phyloP scores from a whole-genome alignment of 768 basidiomycete genomes.

The Galerina marginata region DNA sequence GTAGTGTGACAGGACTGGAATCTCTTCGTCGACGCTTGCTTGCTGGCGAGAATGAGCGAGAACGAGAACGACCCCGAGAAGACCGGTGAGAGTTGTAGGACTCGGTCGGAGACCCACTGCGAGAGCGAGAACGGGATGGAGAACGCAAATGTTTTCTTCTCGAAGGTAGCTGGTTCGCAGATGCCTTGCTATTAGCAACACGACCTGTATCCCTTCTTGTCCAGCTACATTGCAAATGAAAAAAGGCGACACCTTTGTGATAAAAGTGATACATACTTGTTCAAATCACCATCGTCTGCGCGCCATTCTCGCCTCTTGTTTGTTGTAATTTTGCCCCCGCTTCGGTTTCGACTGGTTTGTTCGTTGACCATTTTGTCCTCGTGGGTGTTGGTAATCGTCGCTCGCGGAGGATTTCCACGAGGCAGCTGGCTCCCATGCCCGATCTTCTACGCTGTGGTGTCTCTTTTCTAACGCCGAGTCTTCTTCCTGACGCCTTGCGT shows the following conservation, averaged over 20 bases:
- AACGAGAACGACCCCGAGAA: slow-evolving; percentile 68
- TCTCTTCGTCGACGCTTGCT: slow-evolving; percentile 60
- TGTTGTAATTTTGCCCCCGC: slow-evolving; percentile 38
- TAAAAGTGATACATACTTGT: slow-evolving; percentile 61
- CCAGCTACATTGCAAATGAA: slow-evolving; percentile 53
- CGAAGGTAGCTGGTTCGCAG: slow-evolving; percentile 35
- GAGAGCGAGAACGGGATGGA: slow-evolving; percentile 64
- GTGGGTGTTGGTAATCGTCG: slow-evolving; percentile 42
- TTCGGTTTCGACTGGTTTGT: slow-evolving; percentile 39
- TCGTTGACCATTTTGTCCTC: slow-evolving; percentile 43
- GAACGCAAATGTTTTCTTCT: slow-evolving; percentile 54
- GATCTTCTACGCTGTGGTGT: slow-evolving; percentile 46
- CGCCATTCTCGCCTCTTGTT: slow-evolving; percentile 56
- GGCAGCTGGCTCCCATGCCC: slow-evolving; percentile 76
- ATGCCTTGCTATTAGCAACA: slow-evolving; percentile 41
- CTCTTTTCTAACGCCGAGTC: slow-evolving; percentile 35
- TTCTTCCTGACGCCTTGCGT: slow-evolving; percentile 29
- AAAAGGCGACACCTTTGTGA: background rate
- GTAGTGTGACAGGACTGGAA: slow-evolving; percentile 50
- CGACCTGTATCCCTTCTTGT: slow-evolving; percentile 58
- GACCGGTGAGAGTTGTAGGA: slow-evolving; percentile 71
- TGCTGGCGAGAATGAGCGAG: slow-evolving; percentile 63
- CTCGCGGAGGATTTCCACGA: slow-evolving; percentile 58
- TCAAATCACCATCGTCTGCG: slow-evolving; percentile 68
- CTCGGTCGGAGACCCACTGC: slow-evolving; percentile 64